Conservation (phyloP, 2,329 filamentous ascomycete species). For the Colletotrichum horii region DNA sequence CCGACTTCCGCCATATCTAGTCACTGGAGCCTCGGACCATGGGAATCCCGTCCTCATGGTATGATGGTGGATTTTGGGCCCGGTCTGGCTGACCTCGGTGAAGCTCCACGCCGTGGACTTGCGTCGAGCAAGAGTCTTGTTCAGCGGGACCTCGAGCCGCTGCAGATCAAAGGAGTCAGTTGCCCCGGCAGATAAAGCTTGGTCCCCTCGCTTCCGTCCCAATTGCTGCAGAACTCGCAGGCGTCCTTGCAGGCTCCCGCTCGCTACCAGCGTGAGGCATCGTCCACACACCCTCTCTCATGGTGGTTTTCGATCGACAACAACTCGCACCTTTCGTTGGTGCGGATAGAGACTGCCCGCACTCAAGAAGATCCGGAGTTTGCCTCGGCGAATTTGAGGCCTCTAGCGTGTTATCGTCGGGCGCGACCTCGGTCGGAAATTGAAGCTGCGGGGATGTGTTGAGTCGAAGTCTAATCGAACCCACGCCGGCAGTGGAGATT, state of each 20-base stretch:
- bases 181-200: neutral
- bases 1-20: neutral
- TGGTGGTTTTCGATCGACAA: neutral
- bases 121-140: constrained; percentile 10
- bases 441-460: constrained; percentile 10
- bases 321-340: neutral
- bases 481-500: neutral
- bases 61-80: neutral
- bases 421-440: constrained; percentile 2
- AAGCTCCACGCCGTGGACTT: neutral
- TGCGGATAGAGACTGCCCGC: neutral
- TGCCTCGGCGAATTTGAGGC: neutral
- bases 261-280: neutral
- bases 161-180: neutral
- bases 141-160: neutral
- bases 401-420: neutral
- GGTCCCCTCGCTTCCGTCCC: neutral
- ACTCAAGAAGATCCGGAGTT: neutral
- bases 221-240: neutral
- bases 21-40: neutral
- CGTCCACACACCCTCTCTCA: neutral
- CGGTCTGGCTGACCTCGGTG: neutral
- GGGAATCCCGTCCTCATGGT: neutral
- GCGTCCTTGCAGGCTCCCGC: neutral
- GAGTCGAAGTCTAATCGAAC: constrained; percentile 2